Evolutionary conservation across 164 flowering plant genomes (phyloP).

Genomic region (Vitis labrusca): DNA sequence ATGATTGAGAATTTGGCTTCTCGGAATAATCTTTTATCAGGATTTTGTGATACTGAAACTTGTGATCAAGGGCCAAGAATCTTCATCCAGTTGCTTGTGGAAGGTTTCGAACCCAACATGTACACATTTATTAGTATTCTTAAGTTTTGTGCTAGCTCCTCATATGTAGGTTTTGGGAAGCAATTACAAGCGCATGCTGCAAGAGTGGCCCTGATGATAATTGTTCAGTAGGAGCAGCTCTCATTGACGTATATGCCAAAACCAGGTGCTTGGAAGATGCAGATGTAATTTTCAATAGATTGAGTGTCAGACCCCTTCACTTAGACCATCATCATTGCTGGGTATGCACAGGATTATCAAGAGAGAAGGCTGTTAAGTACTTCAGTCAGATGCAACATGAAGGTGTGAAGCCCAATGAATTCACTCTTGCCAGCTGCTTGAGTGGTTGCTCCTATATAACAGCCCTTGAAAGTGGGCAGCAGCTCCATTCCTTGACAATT

Average conservation of each 20-base stretch:
- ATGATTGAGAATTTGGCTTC: conserved; percentile 28
- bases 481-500: conserved; percentile 39
- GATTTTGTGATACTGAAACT: conserved; percentile 31
- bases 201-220: conserved; percentile 4
- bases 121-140: conserved; percentile 15
- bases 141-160: conserved; percentile 18
- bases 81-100: conserved; percentile 34
- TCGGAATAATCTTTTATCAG: conserved; percentile 54
- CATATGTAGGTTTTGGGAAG: conserved; percentile 16
- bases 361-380: conserved; percentile 37
- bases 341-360: conserved; percentile 33
- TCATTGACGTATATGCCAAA: conserved; percentile 41
- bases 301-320: conserved; percentile 30
- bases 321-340: conserved; percentile 40
- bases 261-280: conserved; percentile 26
- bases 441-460: conserved; percentile 41
- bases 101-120: conserved; percentile 31
- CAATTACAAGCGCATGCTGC: conserved; percentile 23
- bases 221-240: conserved; percentile 26
- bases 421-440: conserved; percentile 48
- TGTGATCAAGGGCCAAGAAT: conserved; percentile 32
- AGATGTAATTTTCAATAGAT: conserved; percentile 18
- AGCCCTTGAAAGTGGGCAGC: conserved; percentile 38
- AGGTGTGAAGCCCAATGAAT: conserved; percentile 46
- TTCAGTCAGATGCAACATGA: conserved; percentile 48